Percentiles rank a stretch among this genome's conserved stretches.
Conservation (phyloP, 345 rosid genomes). For the Murraya koenigii region DNA sequence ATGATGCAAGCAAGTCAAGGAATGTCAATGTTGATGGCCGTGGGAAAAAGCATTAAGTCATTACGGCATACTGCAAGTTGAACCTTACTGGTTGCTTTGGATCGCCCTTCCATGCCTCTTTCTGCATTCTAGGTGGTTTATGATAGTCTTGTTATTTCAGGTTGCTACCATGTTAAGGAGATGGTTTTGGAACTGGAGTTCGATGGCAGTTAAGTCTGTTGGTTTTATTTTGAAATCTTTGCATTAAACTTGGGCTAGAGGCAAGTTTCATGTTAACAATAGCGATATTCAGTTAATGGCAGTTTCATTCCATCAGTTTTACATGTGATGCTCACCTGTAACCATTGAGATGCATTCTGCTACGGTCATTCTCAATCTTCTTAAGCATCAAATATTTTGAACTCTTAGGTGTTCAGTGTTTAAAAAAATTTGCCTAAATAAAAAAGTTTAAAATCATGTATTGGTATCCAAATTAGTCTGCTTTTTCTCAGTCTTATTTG, state of each 20-base stretch:
- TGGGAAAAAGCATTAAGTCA: conserved; percentile 40
- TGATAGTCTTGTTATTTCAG: conserved; percentile 48
- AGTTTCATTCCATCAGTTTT: conserved; percentile 20
- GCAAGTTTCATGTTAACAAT: conserved; percentile 23
- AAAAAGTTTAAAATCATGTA: not conserved
- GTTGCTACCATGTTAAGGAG: conserved; percentile 48
- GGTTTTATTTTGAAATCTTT: conserved; percentile 31
- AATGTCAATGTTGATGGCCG: conserved; percentile 41
- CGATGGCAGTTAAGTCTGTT: conserved; percentile 65
- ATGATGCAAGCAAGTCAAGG: conserved; percentile 44
- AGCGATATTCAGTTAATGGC: conserved; percentile 14
- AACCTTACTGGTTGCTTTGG: conserved; percentile 26
- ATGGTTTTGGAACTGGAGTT: conserved; percentile 46
- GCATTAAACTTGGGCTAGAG: conserved; percentile 24
- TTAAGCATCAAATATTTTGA: not conserved
- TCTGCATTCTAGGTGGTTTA: conserved; percentile 39
- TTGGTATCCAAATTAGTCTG: not conserved
- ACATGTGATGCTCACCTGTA: conserved; percentile 17
- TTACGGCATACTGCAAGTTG: conserved; percentile 19
- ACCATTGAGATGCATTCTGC: conserved; percentile 12
- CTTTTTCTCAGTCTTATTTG: not conserved
- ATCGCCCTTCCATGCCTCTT: conserved; percentile 33
- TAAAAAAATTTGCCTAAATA: no score
- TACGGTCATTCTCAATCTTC: conserved; percentile 4
- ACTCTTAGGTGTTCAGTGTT: not conserved